A percentile compares a stretch with the other conserved stretches of the same genome.
Conservation (phyloP, 2,329 filamentous ascomycete species). For the Aureobasidium sp. region DNA sequence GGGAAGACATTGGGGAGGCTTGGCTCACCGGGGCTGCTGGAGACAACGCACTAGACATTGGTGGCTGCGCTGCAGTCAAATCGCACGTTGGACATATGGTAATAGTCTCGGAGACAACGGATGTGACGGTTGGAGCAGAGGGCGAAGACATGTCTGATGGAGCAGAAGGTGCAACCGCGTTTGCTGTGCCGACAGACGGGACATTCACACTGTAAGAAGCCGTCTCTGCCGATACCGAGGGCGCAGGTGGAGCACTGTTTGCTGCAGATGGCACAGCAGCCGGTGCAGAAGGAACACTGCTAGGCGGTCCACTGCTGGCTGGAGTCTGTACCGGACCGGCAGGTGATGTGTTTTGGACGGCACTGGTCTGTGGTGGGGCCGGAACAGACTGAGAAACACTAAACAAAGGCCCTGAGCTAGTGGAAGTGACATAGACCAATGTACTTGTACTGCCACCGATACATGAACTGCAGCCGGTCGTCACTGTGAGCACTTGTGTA, state of each 20-base stretch:
- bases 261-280: background rate
- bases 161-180: background rate
- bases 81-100: background rate
- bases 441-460: background rate
- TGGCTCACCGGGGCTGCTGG: background rate
- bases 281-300: background rate
- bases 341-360: background rate
- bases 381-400: background rate
- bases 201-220: background rate
- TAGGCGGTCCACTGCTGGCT: background rate
- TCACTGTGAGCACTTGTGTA: background rate
- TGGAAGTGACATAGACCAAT: background rate
- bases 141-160: background rate
- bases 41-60: background rate
- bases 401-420: background rate
- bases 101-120: background rate
- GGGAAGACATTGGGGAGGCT: background rate
- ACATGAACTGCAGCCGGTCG: background rate
- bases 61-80: background rate
- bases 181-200: background rate
- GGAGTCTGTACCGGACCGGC: background rate
- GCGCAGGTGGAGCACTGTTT: background rate
- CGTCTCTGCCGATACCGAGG: background rate
- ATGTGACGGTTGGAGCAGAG: background rate
- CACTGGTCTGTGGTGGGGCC: background rate